Percentiles rank a stretch among this genome's conserved stretches.
These are phyloP conservation scores for Fusarium tricinctum DNA, from an alignment of 2,329 filamentous ascomycete species.

Conservation along the genomic window DNA sequence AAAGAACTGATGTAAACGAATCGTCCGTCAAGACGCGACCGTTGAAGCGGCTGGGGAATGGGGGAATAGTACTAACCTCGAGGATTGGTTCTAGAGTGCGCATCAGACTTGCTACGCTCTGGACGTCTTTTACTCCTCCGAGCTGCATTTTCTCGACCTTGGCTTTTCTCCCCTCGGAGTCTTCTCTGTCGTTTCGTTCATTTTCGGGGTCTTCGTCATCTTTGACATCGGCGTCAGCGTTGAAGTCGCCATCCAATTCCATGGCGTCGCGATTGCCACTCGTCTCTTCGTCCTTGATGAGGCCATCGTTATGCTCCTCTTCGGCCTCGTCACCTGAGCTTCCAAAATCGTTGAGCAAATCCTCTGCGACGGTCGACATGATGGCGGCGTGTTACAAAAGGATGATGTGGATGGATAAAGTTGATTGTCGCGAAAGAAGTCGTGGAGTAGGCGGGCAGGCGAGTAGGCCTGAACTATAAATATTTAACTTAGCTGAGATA, in stretches of 20 bases:
- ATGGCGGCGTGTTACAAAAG: slow-evolving; percentile 41
- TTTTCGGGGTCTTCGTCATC: slow-evolving; percentile 65
- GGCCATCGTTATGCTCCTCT: slow-evolving; percentile 67
- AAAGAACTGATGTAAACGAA: slow-evolving; percentile 73
- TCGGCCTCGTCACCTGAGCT: slow-evolving; percentile 80
- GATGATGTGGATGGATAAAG: slow-evolving; percentile 18
- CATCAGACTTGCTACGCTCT: slow-evolving; percentile 84
- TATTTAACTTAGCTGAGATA: slow-evolving; percentile 29
- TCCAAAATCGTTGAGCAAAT: slow-evolving; percentile 82
- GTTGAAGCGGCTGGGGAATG: slow-evolving; percentile 41
- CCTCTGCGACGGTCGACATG: slow-evolving; percentile 94
- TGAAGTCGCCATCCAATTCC: slow-evolving; percentile 55
- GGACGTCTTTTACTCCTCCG: slow-evolving; percentile 79
- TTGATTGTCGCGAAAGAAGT: slow-evolving; percentile 34
- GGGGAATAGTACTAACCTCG: slow-evolving; percentile 73
- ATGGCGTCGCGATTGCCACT: slow-evolving; percentile 67
- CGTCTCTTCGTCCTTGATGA: slow-evolving; percentile 58
- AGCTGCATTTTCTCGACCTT: slow-evolving; percentile 88
- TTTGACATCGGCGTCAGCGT: slow-evolving; percentile 62
- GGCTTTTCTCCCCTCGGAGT: slow-evolving; percentile 79
- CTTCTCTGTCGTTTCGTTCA: slow-evolving; percentile 66
- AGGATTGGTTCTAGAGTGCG: slow-evolving; percentile 84
- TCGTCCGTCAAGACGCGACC: slow-evolving; percentile 47
- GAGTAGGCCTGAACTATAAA: slow-evolving; percentile 37
- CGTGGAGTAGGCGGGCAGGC: slow-evolving; percentile 15